Evolutionary conservation across 2,329 filamentous ascomycete species (phyloP), one percentile per base, ranked within the genome.

Genomic region (Xenoacremonium recifei): DNA sequence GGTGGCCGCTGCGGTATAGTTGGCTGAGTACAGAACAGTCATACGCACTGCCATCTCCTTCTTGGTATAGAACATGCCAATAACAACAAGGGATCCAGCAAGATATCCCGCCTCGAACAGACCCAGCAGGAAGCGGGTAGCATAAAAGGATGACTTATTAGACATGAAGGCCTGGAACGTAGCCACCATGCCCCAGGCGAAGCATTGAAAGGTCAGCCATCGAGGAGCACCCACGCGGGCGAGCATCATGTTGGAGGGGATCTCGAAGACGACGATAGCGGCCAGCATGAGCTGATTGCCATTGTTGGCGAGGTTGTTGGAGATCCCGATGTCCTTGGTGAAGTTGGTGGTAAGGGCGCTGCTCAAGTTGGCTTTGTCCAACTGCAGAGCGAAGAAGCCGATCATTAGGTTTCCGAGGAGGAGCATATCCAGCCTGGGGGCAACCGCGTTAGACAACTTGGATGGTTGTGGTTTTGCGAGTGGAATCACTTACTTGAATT

Each of bases 291-390:
- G 60, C 47, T 73, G 70, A 10, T 71, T 66, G 4, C 73, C 73
- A 13, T 72, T 55, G 32, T 76, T 77, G 47, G 75, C 67, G 38
- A 76, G 65, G 45, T 72, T 65, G 11, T 71, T 72, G 3, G 64
- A 69, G 47, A 77, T 70, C 12, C 63, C 58, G 4, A 76, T 62
- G 44, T 76, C 73, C 13, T 64, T 47, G 5, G 69, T 65, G 43
- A 77, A 69, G 19, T 64, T 69, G 31, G 73, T 72, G 3, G 73
- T 76, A 32, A 77, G 50, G 10, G 73, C 73, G 21, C 72, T 73
- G 37, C 66, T 66, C 40, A 72, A 71, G 46, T 68, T 70, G 21
- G 40, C 48, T n/a, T 48, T 48, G 37, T 57, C 53, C n/a, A 57
- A 46, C 12, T 57, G 54, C n/a, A 57, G 49, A 16, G 48, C 44